Conservation (phyloP, 495 filamentous ascomycete genomes). For the Tuber magnatum region DNA sequence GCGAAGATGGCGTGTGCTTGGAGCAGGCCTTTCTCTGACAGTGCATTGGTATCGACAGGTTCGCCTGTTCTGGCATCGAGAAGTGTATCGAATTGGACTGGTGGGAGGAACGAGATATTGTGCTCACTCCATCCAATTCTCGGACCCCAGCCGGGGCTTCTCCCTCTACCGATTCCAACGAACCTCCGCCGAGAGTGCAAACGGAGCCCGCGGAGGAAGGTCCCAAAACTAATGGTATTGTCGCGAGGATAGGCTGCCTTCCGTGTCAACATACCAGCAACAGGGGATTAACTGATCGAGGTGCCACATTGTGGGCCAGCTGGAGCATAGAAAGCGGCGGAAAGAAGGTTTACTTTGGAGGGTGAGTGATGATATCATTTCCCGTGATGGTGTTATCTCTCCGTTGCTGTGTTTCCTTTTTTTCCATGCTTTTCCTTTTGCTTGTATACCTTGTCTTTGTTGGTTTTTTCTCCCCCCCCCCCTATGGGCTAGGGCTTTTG, state of each 20-base stretch:
- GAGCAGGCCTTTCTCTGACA: neutral
- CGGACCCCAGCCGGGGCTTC: conserved; percentile 15
- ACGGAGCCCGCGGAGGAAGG: conserved; percentile 20
- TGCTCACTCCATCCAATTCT: conserved; percentile 49
- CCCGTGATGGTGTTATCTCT: conserved; percentile 9
- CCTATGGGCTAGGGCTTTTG: neutral
- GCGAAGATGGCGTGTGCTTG: neutral
- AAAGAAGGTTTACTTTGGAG: conserved; percentile 52
- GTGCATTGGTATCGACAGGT: conserved; percentile 20
- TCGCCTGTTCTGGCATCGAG: conserved; percentile 56
- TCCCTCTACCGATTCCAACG: conserved; percentile 32
- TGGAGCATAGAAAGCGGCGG: conserved; percentile 74
- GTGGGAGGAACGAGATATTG: conserved; percentile 81
- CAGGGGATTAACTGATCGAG: conserved; percentile 59
- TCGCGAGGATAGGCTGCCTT: conserved; percentile 69
- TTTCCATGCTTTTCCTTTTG: conserved; percentile 17
- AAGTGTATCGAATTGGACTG: conserved; percentile 88
- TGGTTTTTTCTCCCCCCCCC: conserved; percentile 1
- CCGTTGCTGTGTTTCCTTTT: conserved; percentile 9
- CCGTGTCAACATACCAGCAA: conserved; percentile 80
- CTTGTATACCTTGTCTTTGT: conserved; percentile 12
- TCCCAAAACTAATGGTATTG: conserved; percentile 47
- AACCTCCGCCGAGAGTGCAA: conserved; percentile 19
- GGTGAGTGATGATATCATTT: conserved; percentile 28
- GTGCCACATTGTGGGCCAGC: conserved; percentile 74